These are phyloP conservation scores for Glycine latifolia DNA, from an alignment of 306 rosid species.

Conservation along the genomic window DNA sequence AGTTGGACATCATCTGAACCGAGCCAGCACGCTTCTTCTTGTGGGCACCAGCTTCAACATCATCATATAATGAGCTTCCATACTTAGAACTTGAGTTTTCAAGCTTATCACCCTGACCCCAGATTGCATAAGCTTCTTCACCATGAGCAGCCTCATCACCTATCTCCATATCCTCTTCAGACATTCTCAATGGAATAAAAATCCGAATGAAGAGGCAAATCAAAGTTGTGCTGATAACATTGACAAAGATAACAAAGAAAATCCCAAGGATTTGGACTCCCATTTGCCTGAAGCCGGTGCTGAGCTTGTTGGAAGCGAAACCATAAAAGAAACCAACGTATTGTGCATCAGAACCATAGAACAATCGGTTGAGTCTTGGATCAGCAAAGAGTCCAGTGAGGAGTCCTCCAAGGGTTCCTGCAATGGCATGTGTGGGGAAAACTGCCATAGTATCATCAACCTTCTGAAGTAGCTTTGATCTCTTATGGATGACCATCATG, in stretches of 20 bases:
- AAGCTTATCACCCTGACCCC: constrained; percentile 67
- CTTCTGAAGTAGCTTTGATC: constrained; percentile 56
- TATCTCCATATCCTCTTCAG: constrained; percentile 63
- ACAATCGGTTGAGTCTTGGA: constrained; percentile 48
- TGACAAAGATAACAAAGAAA: constrained; percentile 45
- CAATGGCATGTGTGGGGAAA: constrained; percentile 61
- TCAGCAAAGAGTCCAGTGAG: constrained; percentile 58
- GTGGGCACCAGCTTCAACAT: constrained; percentile 41
- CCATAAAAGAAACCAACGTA: constrained; percentile 58
- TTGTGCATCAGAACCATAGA: not conserved
- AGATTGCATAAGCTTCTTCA: constrained; percentile 64
- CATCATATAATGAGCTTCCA: constrained; percentile 53
- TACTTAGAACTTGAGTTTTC: constrained; percentile 51
- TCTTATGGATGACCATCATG: constrained; percentile 63
- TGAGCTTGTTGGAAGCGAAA: not conserved
- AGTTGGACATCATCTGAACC: constrained; percentile 48
- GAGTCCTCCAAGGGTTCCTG: constrained; percentile 59
- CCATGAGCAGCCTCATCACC: constrained; percentile 72
- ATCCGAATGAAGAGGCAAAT: constrained; percentile 49
- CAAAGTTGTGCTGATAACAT: constrained; percentile 51
- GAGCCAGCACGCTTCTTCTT: constrained; percentile 46
- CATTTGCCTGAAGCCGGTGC: constrained; percentile 42
- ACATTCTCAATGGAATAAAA: constrained; percentile 55
- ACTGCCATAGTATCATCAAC: constrained; percentile 68
- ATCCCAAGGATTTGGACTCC: constrained; percentile 50